Evolutionary conservation across 202 grass and related monocot species (phyloP).

Genomic region (Cymbopogon flexuosus): DNA sequence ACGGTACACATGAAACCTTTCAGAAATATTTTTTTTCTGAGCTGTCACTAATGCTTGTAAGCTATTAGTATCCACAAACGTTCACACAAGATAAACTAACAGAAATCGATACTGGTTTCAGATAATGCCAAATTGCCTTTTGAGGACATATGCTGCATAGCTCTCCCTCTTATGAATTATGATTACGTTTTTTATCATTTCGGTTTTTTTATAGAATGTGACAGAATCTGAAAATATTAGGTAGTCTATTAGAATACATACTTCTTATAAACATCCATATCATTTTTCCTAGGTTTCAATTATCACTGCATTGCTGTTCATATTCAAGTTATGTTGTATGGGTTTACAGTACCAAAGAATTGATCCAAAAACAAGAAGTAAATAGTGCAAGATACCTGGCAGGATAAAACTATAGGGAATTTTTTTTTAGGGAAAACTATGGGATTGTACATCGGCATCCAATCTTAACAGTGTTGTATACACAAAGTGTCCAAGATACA

Average conservation of each 20-base stretch:
- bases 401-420: not conserved
- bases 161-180: not conserved
- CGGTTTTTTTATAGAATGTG: not conserved
- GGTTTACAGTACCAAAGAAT: not conserved
- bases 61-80: not conserved
- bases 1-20: conserved; percentile 1
- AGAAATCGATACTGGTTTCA: not conserved
- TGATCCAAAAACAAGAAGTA: conserved; percentile 4
- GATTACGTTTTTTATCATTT: not conserved
- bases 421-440: too few relatives aligned
- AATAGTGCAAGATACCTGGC: not conserved
- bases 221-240: not conserved
- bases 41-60: conserved; percentile 1
- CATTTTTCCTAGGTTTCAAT: not conserved
- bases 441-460: not conserved
- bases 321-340: not conserved
- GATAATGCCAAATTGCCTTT: not conserved
- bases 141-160: not conserved
- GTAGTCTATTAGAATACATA: not conserved
- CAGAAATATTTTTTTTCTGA: not conserved
- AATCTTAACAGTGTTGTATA: not conserved
- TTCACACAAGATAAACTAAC: not conserved
- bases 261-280: not conserved
- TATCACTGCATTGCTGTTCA: not conserved
- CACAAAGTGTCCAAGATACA: not conserved